Evolutionary conservation across 2,329 filamentous ascomycete genomes (phyloP), one percentile per base, ranked within the genome.

Genomic region (Pseudocercospora vitis): DNA sequence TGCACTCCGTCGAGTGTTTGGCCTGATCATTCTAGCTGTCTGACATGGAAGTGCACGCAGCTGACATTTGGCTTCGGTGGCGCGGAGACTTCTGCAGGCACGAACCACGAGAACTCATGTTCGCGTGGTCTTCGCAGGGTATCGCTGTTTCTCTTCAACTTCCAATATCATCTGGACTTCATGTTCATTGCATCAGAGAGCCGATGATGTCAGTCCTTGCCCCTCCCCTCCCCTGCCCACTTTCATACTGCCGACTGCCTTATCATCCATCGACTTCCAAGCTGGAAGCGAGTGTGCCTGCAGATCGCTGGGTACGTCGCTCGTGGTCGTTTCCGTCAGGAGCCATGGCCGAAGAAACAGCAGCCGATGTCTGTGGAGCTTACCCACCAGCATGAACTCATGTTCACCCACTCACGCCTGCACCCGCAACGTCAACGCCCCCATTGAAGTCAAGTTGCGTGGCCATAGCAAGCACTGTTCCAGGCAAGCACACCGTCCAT

Each of bases 151-250:
- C n/a, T n/a, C n/a, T n/a, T n/a, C n/a, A n/a, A n/a, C n/a, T n/a
- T n/a, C n/a, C n/a, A n/a, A n/a, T n/a, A n/a, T n/a, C n/a, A 33
- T n/a, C 18, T 12, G 12, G 2, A 16, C 12, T 12, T 33, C 45
- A 48, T 12, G 12, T 23, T 9, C 18, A 45, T 3, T 6, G 3
- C 19, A 24, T 24, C n/a, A n/a, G n/a, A n/a, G n/a, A n/a, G n/a
- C 2, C 42, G 42, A 45, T 45, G 42, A 45, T 29, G 42, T 45
- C 42, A 29, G 21, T 19, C 16, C 12, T 45, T 45, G 42, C 42
- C 42, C 42, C 42, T 26, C 42, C 42, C 24, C n/a, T n/a, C n/a
- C n/a, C n/a, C n/a, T n/a, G 23, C 42, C 42, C 42, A 45, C 42
- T 45, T 29, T 37, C 33, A 21, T 19, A 37, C 16, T 37, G 33